Evolutionary conservation across 2,329 filamentous ascomycete species (phyloP), one percentile per base, ranked within the genome.

Genomic region (Colletotrichum gloeosporioides): DNA sequence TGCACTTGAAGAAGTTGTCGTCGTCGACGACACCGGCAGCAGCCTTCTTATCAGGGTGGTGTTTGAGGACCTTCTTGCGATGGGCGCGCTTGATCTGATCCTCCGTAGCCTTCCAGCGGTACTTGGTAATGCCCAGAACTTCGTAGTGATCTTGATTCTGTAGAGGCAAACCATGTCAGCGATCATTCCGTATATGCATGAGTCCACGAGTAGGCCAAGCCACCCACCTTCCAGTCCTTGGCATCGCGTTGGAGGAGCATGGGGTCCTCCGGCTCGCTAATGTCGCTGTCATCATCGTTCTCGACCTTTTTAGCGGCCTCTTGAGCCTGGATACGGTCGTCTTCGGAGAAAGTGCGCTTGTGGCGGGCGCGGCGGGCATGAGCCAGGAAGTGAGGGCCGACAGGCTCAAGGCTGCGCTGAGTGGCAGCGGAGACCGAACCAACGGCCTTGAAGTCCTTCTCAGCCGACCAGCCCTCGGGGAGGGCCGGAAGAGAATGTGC

Each of bases 1-100:
- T 99, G 87, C 98, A 99, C 92, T 99, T 99, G 94, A 99, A 99
- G 91, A 99, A 99, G 86, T 95, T 95, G 86, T 99, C 97, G 87
- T 98, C 96, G 82, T 99, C 96, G 80, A 92, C 91, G 82, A 92
- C 91, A 77, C 97, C 97, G 64, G 93, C 92, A 32, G 97, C 97
- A 18, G 98, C 97, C 89, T 98, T 98, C 93, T 99, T 99, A 87
- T 99, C 97, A 78, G 97, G 97, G 87, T 99, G 97, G 87, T 99
- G 97, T 89, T 96, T 96, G 80, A 99, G 94, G 79, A 99, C 97
- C 94, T 99, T 99, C 93, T 98, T 98, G 89, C 97, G 95, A 89
- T 99, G 96, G 80, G 98, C 97, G 82, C 95, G 95, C 91, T 98
- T 99, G 90, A 99, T 99, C 90, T 99, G 96, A 80, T 99, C 96